These are phyloP conservation scores for Fragilaria crotonensis DNA, from an alignment of 108 stramenopile species.

Conservation along the genomic window DNA sequence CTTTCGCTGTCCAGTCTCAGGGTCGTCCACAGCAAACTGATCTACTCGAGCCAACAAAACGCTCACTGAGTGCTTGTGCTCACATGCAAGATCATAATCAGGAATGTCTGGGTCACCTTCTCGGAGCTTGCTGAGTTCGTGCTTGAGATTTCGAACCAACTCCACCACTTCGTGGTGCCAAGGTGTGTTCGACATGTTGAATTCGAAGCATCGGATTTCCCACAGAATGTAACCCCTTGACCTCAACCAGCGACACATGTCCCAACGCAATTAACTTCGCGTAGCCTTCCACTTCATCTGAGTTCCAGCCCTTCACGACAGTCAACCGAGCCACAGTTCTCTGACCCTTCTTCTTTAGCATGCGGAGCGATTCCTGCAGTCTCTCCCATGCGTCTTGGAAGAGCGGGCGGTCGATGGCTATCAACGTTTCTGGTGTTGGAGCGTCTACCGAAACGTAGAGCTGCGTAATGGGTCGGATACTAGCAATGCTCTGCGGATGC, in stretches of 20 bases:
- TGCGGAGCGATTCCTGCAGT: constrained; percentile 55
- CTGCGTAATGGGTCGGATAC: constrained; percentile 90
- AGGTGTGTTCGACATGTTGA: constrained; percentile 93
- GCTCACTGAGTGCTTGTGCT: constrained; percentile 93
- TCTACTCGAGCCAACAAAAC: constrained; percentile 89
- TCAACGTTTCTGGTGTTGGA: constrained; percentile 82
- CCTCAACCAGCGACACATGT: constrained; percentile 84
- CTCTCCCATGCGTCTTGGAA: constrained; percentile 96
- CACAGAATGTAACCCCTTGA: constrained; percentile 97
- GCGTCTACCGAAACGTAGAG: constrained; percentile 93
- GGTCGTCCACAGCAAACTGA: constrained; percentile 64
- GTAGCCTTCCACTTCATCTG: constrained; percentile 86
- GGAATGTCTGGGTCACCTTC: constrained; percentile 49
- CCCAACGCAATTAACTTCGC: constrained; percentile 87
- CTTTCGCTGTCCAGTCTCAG: constrained; percentile 47
- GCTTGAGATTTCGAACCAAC: constrained; percentile 50
- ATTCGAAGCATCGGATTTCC: constrained; percentile 91
- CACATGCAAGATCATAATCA: constrained; percentile 86
- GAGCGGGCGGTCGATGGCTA: constrained; percentile 89
- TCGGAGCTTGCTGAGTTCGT: constrained; percentile 51
- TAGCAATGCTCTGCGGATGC: constrained; percentile 86
- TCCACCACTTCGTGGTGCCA: constrained; percentile 93
- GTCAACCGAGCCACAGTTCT: constrained; percentile 95
- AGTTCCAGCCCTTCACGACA: constrained; percentile 95
- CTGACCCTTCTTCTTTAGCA: constrained; percentile 81